These are phyloP conservation scores for Parachaetomium inaequale DNA, from an alignment of 495 filamentous ascomycete species.

Conservation along the genomic window DNA sequence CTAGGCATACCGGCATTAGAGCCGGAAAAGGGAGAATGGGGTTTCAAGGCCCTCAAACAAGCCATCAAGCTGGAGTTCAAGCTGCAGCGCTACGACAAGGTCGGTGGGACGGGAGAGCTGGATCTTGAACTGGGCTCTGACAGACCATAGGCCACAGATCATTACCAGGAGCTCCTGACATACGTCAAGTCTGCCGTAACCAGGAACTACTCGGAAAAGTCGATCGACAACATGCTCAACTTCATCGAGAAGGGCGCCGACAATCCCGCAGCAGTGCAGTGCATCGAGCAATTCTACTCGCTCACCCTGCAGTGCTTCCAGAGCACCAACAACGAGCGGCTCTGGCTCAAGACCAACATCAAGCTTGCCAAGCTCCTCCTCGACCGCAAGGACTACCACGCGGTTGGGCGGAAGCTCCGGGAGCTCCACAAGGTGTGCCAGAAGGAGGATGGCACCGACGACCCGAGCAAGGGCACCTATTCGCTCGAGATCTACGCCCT, in stretches of 20 bases:
- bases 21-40: conserved; percentile 90
- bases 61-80: conserved; percentile 97
- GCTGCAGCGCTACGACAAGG: conserved; percentile 77
- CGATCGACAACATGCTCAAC: conserved; percentile 99
- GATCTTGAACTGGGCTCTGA: neutral
- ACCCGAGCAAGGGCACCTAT: conserved; percentile 95
- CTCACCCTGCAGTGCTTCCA: conserved; percentile 90
- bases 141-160: conserved; percentile 73
- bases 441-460: conserved; percentile 82
- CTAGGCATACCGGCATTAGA: conserved; percentile 80
- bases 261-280: conserved; percentile 67
- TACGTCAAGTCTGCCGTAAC: conserved; percentile 97
- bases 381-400: conserved; percentile 81
- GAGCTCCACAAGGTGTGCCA: conserved; percentile 90
- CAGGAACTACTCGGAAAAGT: conserved; percentile 98
- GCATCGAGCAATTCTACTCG: conserved; percentile 96
- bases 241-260: conserved; percentile 93
- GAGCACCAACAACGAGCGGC: conserved; percentile 92
- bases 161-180: conserved; percentile 91
- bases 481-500: conserved; percentile 92
- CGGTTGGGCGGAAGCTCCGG: conserved; percentile 76
- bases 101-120: conserved; percentile 30
- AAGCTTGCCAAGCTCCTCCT: conserved; percentile 90
- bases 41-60: conserved; percentile 96
- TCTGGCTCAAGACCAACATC: conserved; percentile 98